Conservation (phyloP, 352 stramenopile species). For the Phytophthora pistaciae region DNA sequence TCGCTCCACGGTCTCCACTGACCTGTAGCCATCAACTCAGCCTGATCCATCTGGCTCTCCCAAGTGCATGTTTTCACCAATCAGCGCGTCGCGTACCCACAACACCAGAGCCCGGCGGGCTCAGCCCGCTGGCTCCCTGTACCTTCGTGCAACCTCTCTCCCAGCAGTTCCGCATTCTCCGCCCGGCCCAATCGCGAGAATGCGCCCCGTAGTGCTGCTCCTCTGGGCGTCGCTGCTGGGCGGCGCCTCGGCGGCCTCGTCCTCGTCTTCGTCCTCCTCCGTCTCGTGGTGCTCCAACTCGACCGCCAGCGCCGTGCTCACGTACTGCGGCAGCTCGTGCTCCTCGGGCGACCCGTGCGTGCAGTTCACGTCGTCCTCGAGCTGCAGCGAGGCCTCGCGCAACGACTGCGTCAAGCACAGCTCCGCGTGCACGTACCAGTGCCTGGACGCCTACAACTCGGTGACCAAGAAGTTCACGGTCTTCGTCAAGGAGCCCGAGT, state of each 20-base stretch:
- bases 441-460: conserved; percentile 65
- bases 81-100: neutral
- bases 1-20: neutral
- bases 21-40: neutral
- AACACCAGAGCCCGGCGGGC: neutral
- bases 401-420: conserved; percentile 61
- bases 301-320: conserved; percentile 50
- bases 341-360: conserved; percentile 56
- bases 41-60: neutral
- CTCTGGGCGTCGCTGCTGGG: conserved; percentile 12
- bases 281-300: conserved; percentile 61
- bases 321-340: conserved; percentile 54
- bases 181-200: conserved; percentile 5
- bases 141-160: conserved; percentile 25
- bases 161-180: conserved; percentile 19
- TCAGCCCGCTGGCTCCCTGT: conserved; percentile 21
- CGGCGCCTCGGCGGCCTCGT: conserved; percentile 22
- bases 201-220: conserved; percentile 18
- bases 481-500: conserved; percentile 70
- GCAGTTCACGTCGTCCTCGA: conserved; percentile 57
- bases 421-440: conserved; percentile 74
- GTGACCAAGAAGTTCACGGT: conserved; percentile 61
- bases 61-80: neutral
- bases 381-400: conserved; percentile 55
- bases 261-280: conserved; percentile 34